These are phyloP conservation scores for Pistacia atlantica DNA, from an alignment of 345 rosid species.

Conservation along the genomic window DNA sequence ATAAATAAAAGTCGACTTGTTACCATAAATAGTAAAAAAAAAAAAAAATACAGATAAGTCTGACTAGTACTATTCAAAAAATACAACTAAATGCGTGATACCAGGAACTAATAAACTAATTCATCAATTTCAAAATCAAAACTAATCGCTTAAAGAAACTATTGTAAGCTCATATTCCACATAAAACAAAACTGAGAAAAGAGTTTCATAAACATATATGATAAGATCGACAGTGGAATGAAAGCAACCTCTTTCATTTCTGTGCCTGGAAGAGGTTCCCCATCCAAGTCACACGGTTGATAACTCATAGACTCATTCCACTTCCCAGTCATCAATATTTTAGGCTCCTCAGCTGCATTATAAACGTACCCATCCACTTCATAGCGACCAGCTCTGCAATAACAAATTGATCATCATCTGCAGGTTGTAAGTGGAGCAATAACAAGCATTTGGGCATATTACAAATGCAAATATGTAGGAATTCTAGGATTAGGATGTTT, in stretches of 20 bases:
- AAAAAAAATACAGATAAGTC: too few species aligned
- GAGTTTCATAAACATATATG: background rate
- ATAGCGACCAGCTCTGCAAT: slow-evolving; percentile 75
- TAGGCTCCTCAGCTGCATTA: slow-evolving; percentile 76
- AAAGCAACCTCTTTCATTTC: slow-evolving; percentile 64
- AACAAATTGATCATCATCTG: slow-evolving; percentile 6
- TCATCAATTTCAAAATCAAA: background rate
- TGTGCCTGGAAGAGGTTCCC: slow-evolving; percentile 74
- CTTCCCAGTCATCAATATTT: slow-evolving; percentile 80
- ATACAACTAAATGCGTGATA: background rate
- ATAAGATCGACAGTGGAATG: background rate
- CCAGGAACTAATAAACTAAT: background rate
- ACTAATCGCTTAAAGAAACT: background rate
- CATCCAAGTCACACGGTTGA: slow-evolving; percentile 80
- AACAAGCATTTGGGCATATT: background rate
- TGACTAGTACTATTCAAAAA: background rate
- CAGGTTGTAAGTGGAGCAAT: background rate
- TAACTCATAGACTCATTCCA: slow-evolving; percentile 83
- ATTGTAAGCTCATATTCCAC: background rate
- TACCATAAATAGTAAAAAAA: background rate
- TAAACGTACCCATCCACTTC: slow-evolving; percentile 88
- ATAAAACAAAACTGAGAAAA: background rate
- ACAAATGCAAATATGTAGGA: background rate
- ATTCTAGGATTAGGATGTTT: too few species aligned
- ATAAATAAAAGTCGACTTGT: background rate